These are phyloP conservation scores for Microcyclospora pomicola DNA, from an alignment of 2,329 filamentous ascomycete genomes.

Conservation along the genomic window DNA sequence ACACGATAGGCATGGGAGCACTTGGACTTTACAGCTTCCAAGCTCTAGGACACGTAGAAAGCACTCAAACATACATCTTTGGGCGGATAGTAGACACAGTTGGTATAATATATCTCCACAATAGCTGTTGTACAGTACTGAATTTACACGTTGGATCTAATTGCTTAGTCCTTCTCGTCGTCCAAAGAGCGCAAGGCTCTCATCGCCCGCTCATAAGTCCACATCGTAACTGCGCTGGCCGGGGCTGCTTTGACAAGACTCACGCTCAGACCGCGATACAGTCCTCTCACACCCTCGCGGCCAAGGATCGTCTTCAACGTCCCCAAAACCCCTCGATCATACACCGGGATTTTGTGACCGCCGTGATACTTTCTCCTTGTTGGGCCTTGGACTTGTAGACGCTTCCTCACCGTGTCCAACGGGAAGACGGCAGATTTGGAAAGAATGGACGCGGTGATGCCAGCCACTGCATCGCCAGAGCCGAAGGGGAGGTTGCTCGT, in stretches of 20 bases:
- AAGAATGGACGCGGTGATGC: conserved; percentile 61
- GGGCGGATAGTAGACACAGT: no score
- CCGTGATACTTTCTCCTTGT: conserved; percentile 59
- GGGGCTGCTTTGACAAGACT: conserved; percentile 88
- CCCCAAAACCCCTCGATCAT: conserved; percentile 49
- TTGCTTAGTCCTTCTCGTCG: neutral
- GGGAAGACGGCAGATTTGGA: conserved; percentile 89
- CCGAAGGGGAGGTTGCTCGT: conserved; percentile 46
- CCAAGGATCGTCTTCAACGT: conserved; percentile 56
- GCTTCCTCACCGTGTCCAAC: conserved; percentile 80
- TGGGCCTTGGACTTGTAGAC: conserved; percentile 89
- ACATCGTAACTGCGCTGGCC: conserved; percentile 84
- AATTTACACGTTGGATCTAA: no score
- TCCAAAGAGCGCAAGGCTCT: conserved; percentile 17
- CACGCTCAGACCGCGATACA: conserved; percentile 81
- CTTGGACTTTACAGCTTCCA: no score
- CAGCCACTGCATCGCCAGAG: conserved; percentile 70
- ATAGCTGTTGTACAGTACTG: no score
- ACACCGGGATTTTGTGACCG: conserved; percentile 67
- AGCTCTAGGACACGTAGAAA: no score
- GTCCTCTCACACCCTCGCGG: conserved; percentile 60
- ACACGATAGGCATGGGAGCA: no score
- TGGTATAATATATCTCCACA: no score
- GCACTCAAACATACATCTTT: no score
- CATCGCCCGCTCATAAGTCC: conserved; percentile 77